Base-by-base conservation (phyloP, 257 asterid genomes). In the Thymus quinquecostatus region DNA sequence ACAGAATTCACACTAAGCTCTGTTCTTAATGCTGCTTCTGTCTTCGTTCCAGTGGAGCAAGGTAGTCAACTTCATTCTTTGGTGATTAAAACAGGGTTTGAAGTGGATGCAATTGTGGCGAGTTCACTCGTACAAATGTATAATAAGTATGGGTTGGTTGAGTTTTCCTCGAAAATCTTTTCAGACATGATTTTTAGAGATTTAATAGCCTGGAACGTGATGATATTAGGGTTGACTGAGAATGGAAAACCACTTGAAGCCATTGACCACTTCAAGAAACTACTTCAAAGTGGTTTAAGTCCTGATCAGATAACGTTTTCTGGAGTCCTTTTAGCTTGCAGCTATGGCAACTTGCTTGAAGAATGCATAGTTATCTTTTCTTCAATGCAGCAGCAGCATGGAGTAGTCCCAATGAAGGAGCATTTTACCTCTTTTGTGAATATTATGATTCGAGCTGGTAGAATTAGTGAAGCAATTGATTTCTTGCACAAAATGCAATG, bases 171-270 rank as follows among this genome's bases (percentile, higher is more conserved):
- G 53, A 66, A 64, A 32, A 78, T 84, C 28, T 88, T 86, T 62
- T 41, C 40, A 6, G 44, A 75, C 21, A 85, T 82, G 82, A 71
- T 3, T 74, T 56, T 58, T 36, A 75, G 80, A 77, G 96, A 90
- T 82, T 84, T 90, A 75, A 86, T 88, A 73, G 81, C 78, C n/a
- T 90, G 86, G 85, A 90, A 90, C 62, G 83, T 82, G 41, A 82
- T 88, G 78, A 86, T 90, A 59, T 34, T 78, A 34, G 91, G 87
- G 1, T 66, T 88, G 81, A 73, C 87, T 43, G 78, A 77, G 62
- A 82, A 86, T 73, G 96, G 96, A 59, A 73, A 86, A 72, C 43
- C 30, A n/a, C 70, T 47, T 4, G 84, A 90, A 72, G 80, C 89
- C 64, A 36, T 90, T 69, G 60, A 21, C 68, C 82, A 78, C 67